Percentiles rank a stretch among this genome's conserved stretches.
Evolutionary conservation across 2,329 filamentous ascomycete genomes (phyloP).

Genomic region (Xylariaceae sp.): DNA sequence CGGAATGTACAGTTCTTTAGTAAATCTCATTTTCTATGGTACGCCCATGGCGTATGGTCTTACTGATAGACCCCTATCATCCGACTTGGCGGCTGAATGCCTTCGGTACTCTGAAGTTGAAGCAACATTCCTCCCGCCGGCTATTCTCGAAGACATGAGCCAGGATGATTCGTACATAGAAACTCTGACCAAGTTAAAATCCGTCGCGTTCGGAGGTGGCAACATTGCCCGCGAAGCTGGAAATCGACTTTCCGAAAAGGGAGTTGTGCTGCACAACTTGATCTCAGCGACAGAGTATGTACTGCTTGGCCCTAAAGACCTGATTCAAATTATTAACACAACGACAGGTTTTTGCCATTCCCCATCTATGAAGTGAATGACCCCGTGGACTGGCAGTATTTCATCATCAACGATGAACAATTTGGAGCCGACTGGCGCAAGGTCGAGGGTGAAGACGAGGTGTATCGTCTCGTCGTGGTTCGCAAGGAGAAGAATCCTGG

Average conservation of each 20-base stretch:
- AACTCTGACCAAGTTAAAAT: conserved; percentile 31
- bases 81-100: conserved; percentile 18
- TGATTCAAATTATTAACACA: conserved; percentile 9
- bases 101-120: conserved; percentile 19
- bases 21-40: conserved; percentile 15
- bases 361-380: conserved; percentile 33
- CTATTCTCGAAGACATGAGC: conserved; percentile 42
- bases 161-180: conserved; percentile 29
- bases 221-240: conserved; percentile 37
- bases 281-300: conserved; percentile 43
- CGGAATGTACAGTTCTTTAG: conserved; percentile 22
- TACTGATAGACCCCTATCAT: conserved; percentile 22
- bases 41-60: conserved; percentile 20
- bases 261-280: conserved; percentile 33
- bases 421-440: conserved; percentile 41
- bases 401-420: conserved; percentile 38
- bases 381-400: conserved; percentile 39
- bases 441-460: conserved; percentile 28
- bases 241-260: conserved; percentile 34
- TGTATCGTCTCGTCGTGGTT: conserved; percentile 37
- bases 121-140: conserved; percentile 29
- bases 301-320: neutral
- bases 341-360: conserved; percentile 32
- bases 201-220: conserved; percentile 37
- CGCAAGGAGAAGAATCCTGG: conserved; percentile 35